Conservation (phyloP, 2,329 filamentous ascomycete genomes). For the Ascochyta koolunga region DNA sequence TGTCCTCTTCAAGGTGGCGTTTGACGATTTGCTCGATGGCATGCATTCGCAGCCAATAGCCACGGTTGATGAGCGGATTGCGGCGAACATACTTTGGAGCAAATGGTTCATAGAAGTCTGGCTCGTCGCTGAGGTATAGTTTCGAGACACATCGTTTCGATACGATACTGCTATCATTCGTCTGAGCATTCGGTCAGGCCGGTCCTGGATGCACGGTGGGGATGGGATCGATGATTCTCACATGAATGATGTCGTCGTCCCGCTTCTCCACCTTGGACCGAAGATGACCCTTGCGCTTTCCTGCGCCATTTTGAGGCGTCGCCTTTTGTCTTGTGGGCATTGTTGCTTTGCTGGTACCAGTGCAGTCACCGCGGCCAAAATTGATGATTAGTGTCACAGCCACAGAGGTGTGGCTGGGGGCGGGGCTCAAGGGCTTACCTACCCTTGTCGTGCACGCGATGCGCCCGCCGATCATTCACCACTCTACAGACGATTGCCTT, state of each 20-base stretch:
- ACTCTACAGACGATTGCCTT: slow-evolving; percentile 11
- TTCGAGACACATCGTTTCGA: slow-evolving; percentile 93
- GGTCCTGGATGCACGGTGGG: slow-evolving; percentile 1
- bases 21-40: slow-evolving; percentile 77
- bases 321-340: slow-evolving; percentile 21
- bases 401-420: slow-evolving; percentile 24
- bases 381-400: slow-evolving; percentile 20
- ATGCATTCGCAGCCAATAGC: slow-evolving; percentile 85
- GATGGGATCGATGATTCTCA: slow-evolving; percentile 43
- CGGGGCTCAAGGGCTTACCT: slow-evolving; percentile 30
- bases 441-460: slow-evolving; percentile 25
- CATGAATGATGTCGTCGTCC: slow-evolving; percentile 64
- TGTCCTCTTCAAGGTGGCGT: slow-evolving; percentile 69
- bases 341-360: slow-evolving; percentile 3
- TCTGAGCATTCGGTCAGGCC: slow-evolving; percentile 56
- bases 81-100: slow-evolving; percentile 82
- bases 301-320: slow-evolving; percentile 17
- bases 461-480: slow-evolving; percentile 16
- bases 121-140: slow-evolving; percentile 76
- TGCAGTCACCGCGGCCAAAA: slow-evolving; percentile 9
- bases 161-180: slow-evolving; percentile 89
- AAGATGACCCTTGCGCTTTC: slow-evolving; percentile 20
- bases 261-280: slow-evolving; percentile 39
- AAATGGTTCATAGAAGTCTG: slow-evolving; percentile 87
- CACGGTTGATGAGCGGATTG: slow-evolving; percentile 87